phyloP scores from a whole-genome alignment of 257 asterid genomes.

The Gynochthodes officinalis region DNA sequence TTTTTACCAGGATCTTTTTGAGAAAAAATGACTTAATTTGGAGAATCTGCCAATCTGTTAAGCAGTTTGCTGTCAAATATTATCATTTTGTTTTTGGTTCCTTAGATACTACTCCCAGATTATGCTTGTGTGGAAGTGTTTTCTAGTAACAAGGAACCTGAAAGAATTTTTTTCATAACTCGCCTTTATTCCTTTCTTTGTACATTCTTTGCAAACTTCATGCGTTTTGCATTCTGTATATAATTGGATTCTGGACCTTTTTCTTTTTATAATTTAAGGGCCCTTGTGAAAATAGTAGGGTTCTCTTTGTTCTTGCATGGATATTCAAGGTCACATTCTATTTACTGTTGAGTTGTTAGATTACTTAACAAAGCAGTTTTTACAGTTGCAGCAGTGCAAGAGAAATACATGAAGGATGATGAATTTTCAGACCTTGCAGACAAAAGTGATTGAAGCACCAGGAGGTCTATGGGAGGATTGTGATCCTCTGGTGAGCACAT shows the following conservation, averaged over 20 bases:
- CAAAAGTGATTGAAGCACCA: not conserved
- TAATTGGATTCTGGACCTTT: not conserved
- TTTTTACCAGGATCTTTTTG: not conserved
- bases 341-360: not conserved
- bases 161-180: not conserved
- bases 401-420: slow-evolving; percentile 89
- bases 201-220: not conserved
- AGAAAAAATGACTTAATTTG: not conserved
- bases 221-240: not conserved
- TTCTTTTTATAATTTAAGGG: not conserved
- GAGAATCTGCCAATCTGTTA: not conserved
- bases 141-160: not conserved
- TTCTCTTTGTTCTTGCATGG: not conserved
- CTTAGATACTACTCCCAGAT: not conserved
- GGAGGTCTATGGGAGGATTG: too few species aligned
- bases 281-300: not conserved
- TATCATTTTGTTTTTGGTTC: too few species aligned
- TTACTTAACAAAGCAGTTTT: slow-evolving; percentile 47
- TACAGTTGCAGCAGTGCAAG: slow-evolving; percentile 98
- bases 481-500: not conserved
- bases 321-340: not conserved
- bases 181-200: not conserved
- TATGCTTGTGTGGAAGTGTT: not conserved
- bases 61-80: not conserved
- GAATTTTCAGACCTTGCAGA: slow-evolving; percentile 35